Evolutionary conservation across 208 protist genomes (phyloP), one percentile per base, ranked within the genome.

Genomic region (Trypanosoma lewisi): DNA sequence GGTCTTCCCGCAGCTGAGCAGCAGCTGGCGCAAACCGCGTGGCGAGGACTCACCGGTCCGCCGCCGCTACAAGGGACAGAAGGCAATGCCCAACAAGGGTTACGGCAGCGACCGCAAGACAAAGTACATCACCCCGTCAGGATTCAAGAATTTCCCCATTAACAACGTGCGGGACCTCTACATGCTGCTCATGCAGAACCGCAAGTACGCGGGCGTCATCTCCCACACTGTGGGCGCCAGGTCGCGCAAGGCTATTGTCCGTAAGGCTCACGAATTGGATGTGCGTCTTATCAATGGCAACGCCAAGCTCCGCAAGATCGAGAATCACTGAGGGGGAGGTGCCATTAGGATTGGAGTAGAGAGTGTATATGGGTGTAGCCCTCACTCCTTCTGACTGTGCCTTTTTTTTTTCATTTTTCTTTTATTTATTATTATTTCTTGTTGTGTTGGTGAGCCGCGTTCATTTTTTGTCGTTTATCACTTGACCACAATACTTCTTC

Each of bases 171-270:
- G 97, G 76, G 98, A 99, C 66, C 90, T 99, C 50, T 98, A 99
- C 82, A 91, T 99, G 80, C 96, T 99, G 28, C 81, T 99, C 31
- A 99, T 99, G 98, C 98, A 99, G 81, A 99, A 99, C 97, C 94
- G 97, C 70, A 99, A 96, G 84, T 99, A 99, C 87, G 94, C 96
- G 54, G 98, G 98, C 55, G 96, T 99, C 66, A 99, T 99, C 81
- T 88, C 87, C 49, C 78, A 94, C 87, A 96, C 87, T 62, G 95
- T 99, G 37, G 97, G 96, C 34, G 95, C 97, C 49, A 91, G 91
- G 69, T 87, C 85, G 53, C 94, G 98, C 78, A 98, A 98, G 86
- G 89, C 92, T 28, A 99, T 99, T 75, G 82, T 99, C 54, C 87
- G 98, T 80, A 94, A 98, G 68, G 98, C 98, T 30, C 93, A 93